Base-by-base conservation (phyloP, 148 eudicot species). In the Vaccinium myrtillus region DNA sequence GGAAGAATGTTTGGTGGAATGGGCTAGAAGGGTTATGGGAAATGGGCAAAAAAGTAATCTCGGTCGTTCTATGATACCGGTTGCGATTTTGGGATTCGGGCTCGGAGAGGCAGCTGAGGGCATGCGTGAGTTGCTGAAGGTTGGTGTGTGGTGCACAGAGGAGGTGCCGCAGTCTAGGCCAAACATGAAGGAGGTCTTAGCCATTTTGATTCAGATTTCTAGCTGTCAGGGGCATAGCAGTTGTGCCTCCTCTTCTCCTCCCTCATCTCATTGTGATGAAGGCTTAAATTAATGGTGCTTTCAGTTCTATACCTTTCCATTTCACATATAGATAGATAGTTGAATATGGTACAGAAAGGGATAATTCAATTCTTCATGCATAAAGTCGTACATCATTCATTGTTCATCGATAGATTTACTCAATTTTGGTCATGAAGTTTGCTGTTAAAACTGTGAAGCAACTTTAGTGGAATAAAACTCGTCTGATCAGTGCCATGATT, bases 171-270 rank as follows among this genome's bases (percentile, higher is more conserved):
- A 90, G 49, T 88, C 83, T 6, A 91, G 99, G 92, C 99, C 99
- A 49, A 92, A 95, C 75, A 97, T 97, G 98, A 97, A 95, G 90
- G 96, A 95, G 87, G 98, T 94, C 14, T 79, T 97, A 82, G 93
- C 92, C 9, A 89, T 93, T 93, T 80, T 97, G 88, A 75, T 92
- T 77, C 88, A 84, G 78, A 86, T 95, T 82, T 79, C 86, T 15
- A 61, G 81, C 54, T 27, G 61, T 61, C 82, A 27, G 36, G 75
- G 65, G 58, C 50, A 16, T 2, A 48, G 56, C 32, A 82, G 53
- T 39, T 55, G 0, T 39, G 53, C 39, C 8, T 71, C 79, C 50
- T 86, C 82, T 48, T 43, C 84, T 46, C 73, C 87, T 69, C 39
- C 74, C 39, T 69, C 74, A 12, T 69, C 32, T 58, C 81, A 25